Base-by-base conservation (phyloP, 352 stramenopile genomes). In the Phytopythium chamaehyphon region DNA sequence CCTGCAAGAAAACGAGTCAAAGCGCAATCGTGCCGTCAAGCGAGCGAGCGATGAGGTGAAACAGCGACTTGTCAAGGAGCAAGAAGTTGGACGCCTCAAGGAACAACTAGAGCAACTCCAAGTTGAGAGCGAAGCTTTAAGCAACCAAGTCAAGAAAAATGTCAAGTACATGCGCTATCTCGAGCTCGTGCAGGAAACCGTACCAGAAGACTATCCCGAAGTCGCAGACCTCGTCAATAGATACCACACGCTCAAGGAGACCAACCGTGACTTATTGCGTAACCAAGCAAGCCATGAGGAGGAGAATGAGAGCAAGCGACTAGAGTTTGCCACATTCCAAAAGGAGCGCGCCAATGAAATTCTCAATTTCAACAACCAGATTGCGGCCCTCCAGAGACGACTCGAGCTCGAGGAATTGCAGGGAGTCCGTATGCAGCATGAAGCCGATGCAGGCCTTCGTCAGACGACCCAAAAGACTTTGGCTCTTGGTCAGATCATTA, bases 1-100 rank as follows among this genome's bases (percentile, higher is more conserved):
- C 59, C 69, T 95, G 9, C 80, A 97, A 59, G 90, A 97, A 49
- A 98, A 98, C 64, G 93, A 97, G 59, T 95, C 76, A 22, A 98
- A 98, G 62, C 81, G 93, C 21, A 97, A 96, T 54, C 86, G 93
- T 0, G 93, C 93, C 11, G 82, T 97, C 40, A 97, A 97, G 61
- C 72, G 92, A 23, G 86, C 86, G 21, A 87, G 76, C 22, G 92
- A 98, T 39, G 93, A 98, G 64, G 85, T 93, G 55, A 98, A 97
- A 65, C 86, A 97, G 62, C 73, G 84, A 0, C 53, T 95, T 57
- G 64, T 57, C 16, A 98, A 98, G 58, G 91, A 98, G 56, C 79
- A 94, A 21, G 81, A 96, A 45, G 76, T 96, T 12, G 70, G 64
- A 16, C 73, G 74, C 26, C 66, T 96, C 16, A 79, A 89, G 39